Percentiles rank a stretch among this genome's conserved stretches.
phyloP scores from a whole-genome alignment of 805 yeast species.

The Crinitomyces ghanaensis region DNA sequence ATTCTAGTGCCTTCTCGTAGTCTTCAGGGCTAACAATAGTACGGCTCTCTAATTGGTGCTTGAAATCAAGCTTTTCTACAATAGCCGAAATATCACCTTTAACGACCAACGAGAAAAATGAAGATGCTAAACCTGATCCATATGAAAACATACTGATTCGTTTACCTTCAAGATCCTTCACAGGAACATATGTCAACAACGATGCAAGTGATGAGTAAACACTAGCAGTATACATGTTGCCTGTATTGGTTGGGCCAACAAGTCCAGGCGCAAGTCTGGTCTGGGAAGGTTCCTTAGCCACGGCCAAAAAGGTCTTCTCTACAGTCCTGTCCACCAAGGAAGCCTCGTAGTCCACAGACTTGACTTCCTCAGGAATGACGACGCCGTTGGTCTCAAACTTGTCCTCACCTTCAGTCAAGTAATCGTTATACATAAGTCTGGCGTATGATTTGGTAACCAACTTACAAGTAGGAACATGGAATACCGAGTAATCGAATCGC shows the following conservation, averaged over 20 bases:
- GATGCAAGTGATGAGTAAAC: conserved; percentile 82
- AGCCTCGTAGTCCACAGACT: conserved; percentile 54
- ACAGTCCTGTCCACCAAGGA: conserved; percentile 68
- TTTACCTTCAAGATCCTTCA: conserved; percentile 64
- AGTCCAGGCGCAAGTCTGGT: conserved; percentile 71
- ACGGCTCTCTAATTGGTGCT: conserved; percentile 57
- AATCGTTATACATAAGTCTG: conserved; percentile 83
- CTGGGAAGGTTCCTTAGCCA: conserved; percentile 57
- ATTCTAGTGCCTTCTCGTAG: conserved; percentile 67
- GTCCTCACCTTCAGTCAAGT: conserved; percentile 25
- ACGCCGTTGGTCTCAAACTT: conserved; percentile 41
- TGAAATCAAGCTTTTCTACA: conserved; percentile 52
- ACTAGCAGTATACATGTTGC: conserved; percentile 96
- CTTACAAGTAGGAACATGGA: conserved; percentile 98
- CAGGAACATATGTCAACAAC: conserved; percentile 60
- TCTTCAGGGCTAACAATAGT: conserved; percentile 57
- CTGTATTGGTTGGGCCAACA: conserved; percentile 87
- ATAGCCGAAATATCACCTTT: conserved; percentile 70
- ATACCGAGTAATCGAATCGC: conserved; percentile 82
- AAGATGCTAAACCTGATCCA: conserved; percentile 95
- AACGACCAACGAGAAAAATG: conserved; percentile 69
- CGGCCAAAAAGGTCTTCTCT: conserved; percentile 74
- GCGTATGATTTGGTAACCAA: conserved; percentile 88
- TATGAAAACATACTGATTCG: conserved; percentile 90
- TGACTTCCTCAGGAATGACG: conserved; percentile 40